Evolutionary conservation across 768 basidiomycete species (phyloP).

Genomic region (Pisolithus tinctorius): DNA sequence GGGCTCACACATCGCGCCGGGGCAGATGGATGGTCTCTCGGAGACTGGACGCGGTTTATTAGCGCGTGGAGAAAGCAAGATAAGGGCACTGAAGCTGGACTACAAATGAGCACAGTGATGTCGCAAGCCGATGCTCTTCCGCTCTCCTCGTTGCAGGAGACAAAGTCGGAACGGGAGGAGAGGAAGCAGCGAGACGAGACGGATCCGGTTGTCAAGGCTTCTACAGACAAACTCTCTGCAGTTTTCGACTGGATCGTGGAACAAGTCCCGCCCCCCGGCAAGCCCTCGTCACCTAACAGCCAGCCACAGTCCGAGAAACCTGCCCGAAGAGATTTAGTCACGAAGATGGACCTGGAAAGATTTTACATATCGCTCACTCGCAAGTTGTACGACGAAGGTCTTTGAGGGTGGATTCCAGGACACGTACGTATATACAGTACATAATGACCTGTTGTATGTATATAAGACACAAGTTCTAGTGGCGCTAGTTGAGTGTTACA

Average conservation of each 20-base stretch:
- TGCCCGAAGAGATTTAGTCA: slow-evolving; percentile 45
- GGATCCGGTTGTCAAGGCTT: slow-evolving; percentile 56
- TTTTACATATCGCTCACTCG: slow-evolving; percentile 86
- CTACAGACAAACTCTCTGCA: slow-evolving; percentile 65
- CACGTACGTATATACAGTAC: neutral
- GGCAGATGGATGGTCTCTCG: slow-evolving; percentile 40
- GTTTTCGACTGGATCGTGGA: slow-evolving; percentile 80
- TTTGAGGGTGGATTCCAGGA: slow-evolving; percentile 22
- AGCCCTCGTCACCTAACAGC: slow-evolving; percentile 17
- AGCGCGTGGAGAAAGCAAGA: slow-evolving; percentile 55
- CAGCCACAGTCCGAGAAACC: slow-evolving; percentile 12
- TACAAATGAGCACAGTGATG: slow-evolving; percentile 21
- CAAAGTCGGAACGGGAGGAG: slow-evolving; percentile 10
- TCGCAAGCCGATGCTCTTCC: slow-evolving; percentile 1
- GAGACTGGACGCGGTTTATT: slow-evolving; percentile 59
- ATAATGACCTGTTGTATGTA: no score
- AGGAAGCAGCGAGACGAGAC: slow-evolving; percentile 27
- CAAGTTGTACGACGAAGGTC: slow-evolving; percentile 89
- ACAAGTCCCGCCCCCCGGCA: slow-evolving; percentile 42
- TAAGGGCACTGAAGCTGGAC: slow-evolving; percentile 32
- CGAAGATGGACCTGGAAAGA: slow-evolving; percentile 74
- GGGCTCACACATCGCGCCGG: slow-evolving; percentile 25
- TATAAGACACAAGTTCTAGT: no score
- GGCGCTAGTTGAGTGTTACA: no score
- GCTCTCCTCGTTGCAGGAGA: slow-evolving; percentile 3